Percentiles rank a stretch among this genome's conserved stretches.
phyloP scores from a whole-genome alignment of 2,329 filamentous ascomycete genomes.

The Aspergillus neoniger region DNA sequence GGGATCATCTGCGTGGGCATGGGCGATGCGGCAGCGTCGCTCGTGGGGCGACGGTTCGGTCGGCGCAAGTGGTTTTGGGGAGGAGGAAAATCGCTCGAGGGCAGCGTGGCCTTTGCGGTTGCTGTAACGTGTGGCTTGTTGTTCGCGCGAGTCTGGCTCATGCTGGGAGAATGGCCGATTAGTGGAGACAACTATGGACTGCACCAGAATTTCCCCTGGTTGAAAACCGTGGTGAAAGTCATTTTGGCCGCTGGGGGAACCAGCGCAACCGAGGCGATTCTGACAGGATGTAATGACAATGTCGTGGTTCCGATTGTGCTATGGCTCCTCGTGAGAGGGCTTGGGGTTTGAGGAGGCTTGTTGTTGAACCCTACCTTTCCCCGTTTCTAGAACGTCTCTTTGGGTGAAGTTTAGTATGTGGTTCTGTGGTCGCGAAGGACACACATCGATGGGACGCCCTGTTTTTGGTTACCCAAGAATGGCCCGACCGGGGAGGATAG shows the following conservation, averaged over 20 bases:
- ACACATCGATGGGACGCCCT: no score
- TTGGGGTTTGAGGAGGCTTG: constrained; percentile 45
- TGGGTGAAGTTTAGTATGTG: no score
- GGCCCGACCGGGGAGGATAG: no score
- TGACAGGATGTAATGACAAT: constrained; percentile 98
- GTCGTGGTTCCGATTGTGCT: constrained; percentile 91
- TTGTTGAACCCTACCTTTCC: no score
- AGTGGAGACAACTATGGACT: constrained; percentile 19
- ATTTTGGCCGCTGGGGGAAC: constrained; percentile 73
- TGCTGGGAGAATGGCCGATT: constrained; percentile 68
- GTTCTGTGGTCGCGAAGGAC: not conserved
- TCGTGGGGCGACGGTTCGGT: constrained; percentile 85
- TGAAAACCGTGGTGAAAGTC: constrained; percentile 57
- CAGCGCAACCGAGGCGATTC: constrained; percentile 88
- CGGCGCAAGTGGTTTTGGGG: constrained; percentile 94
- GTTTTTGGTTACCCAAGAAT: no score
- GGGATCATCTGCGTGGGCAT: constrained; percentile 94
- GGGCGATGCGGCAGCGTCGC: constrained; percentile 87
- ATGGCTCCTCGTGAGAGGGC: constrained; percentile 85
- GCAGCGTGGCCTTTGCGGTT: constrained; percentile 73
- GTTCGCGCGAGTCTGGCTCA: constrained; percentile 71
- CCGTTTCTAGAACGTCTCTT: no score
- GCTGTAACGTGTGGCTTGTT: constrained; percentile 77
- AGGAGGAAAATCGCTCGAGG: constrained; percentile 93
- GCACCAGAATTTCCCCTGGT: constrained; percentile 28